Base-by-base conservation (phyloP, 2,329 filamentous ascomycete genomes). In the Lecanosticta acicola region DNA sequence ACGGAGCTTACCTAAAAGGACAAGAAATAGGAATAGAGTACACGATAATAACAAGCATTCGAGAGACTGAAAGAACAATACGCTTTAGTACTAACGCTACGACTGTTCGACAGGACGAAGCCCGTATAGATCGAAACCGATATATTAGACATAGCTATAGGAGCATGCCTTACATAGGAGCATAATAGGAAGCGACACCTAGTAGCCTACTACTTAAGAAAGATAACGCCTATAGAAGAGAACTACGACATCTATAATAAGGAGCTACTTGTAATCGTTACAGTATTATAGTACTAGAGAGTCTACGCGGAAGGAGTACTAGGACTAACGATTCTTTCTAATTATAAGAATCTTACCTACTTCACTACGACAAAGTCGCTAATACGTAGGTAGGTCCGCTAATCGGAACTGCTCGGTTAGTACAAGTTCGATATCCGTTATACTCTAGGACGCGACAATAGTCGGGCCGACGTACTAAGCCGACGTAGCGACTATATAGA, bases 161-260 rank as follows among this genome's bases (percentile, higher is more conserved):
- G 43, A 41, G 39, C 20, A 38, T 50, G 19, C 32, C 40, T 50
- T 20, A 46, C 24, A 16, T 39, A 50, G 13, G 35, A 50, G 19
- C 20, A 46, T 32, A 29, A 37, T 32, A 24, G 44, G 26, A 35
- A 49, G 33, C 39, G 36, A 45, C 38, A 52, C 14, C 44, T 29
- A 33, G 24, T 54, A 38, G 49, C 43, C 13, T 54, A 54, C 41
- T 51, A 50, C 39, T 54, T 40, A 26, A 24, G 36, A 24, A 52
- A 49, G 29, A 51, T 54, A 21, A 46, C 20, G 26, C 51, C 20
- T 8, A 36, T 16, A 20, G 49, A 54, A 46, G n/a, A 45, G 32
- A 49, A 49, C 41, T 54, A 54, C 29, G 21, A 51, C 20, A 48
- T 54, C 21, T 29, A 29, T 29, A 29, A 29, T 29, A 29, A 29